Base-by-base conservation (phyloP, 1,139 yeast species). In the Geotrichum phurueaensis region DNA sequence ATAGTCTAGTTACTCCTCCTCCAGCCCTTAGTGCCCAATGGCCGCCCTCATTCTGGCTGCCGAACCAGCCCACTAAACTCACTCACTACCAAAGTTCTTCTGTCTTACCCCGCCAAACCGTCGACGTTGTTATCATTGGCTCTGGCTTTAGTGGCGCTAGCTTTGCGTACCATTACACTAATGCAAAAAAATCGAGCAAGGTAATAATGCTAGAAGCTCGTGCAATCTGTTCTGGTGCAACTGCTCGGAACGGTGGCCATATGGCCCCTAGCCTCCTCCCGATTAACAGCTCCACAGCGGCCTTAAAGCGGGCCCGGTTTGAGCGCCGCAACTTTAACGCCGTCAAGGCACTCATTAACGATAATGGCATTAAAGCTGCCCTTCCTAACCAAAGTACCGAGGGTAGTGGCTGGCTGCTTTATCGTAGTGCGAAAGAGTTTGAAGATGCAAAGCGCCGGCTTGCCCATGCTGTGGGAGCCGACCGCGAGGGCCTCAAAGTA, bases 231-330 rank as follows among this genome's bases (percentile, higher is more conserved):
- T 75, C 80, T 1, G 82, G 82, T 27, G 83, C 82, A 12, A 76
- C 81, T 3, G 83, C 82, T 12, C 69, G 83, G 58, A 79, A 79
- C 60, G 82, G 83, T 31, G 83, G 83, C 1, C 83, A 79, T 65
- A 64, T 79, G 53, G 76, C 77, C 50, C 79, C 81, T 9, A 73
- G 71, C 59, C 71, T 71, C 53, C 62, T 66, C 33, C 74, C 71
- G 47, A 65, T 66, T 3, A 60, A 65, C 3, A 71, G 69, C 58
- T 65, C 64, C 48, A 55, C 64, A 23, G 63, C 62, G 51, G 65
- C 65, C 54, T 6, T 39, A 15, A 75, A 45, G 53, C 75, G 29
- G 71, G 69, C 29, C 67, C 53, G 62, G 61, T 68, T 68, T 57
- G 71, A 68, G 54, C 57, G 62, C 31, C 58, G 48, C n/a, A 70